Conservation (phyloP, 768 basidiomycete species). For the Lactarius sp. region DNA sequence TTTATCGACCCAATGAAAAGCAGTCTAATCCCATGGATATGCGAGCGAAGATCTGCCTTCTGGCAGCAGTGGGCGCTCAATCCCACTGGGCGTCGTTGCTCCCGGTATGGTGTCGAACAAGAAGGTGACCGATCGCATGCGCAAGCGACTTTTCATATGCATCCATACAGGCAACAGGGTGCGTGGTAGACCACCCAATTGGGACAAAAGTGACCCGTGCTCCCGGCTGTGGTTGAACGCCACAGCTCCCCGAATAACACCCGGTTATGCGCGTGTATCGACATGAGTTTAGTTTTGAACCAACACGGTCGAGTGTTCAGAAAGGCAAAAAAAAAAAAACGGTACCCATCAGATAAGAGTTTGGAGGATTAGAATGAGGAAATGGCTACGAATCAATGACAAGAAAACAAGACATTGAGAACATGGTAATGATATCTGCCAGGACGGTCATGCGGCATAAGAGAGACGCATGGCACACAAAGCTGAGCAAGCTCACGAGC, state of each 20-base stretch:
- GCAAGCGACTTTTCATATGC: conserved; percentile 2
- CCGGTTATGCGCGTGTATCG: conserved; percentile 2
- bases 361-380: no score
- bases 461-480: neutral
- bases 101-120: conserved; percentile 12
- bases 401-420: neutral
- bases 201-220: conserved; percentile 8
- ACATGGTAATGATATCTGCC: neutral
- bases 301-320: neutral
- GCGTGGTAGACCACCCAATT: conserved; percentile 1
- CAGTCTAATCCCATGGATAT: conserved; percentile 8
- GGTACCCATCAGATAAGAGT: conserved; percentile 16
- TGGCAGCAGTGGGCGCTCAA: neutral
- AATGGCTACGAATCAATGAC: neutral
- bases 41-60: conserved; percentile 16
- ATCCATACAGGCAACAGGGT: neutral
- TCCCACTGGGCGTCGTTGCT: conserved; percentile 2
- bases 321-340: conserved; percentile 3
- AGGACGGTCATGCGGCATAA: neutral
- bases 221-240: conserved; percentile 11
- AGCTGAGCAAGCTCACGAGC: neutral
- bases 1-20: conserved; percentile 22
- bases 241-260: conserved; percentile 13
- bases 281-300: conserved; percentile 2
- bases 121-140: conserved; percentile 9